These are phyloP conservation scores for Orbilia brochopaga DNA, from an alignment of 2,329 filamentous ascomycete species.

Conservation along the genomic window DNA sequence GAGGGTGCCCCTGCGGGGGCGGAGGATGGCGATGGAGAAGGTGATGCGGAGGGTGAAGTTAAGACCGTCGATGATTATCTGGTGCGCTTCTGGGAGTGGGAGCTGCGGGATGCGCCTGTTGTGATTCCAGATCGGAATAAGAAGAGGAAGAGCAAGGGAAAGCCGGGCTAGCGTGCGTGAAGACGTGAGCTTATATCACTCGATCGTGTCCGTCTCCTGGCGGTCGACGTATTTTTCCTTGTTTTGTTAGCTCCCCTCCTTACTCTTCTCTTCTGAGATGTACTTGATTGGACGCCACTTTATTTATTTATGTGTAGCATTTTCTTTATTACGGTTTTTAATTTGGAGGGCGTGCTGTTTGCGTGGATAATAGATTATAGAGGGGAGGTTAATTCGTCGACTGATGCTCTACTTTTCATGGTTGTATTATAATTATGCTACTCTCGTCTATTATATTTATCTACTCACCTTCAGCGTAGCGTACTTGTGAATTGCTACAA, in stretches of 20 bases:
- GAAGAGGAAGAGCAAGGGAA: slow-evolving; percentile 59
- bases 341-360: no score
- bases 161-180: slow-evolving; percentile 23
- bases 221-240: no score
- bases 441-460: neutral
- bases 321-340: no score
- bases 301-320: no score
- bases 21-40: slow-evolving; percentile 54
- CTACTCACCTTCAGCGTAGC: no score
- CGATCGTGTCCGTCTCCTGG: no score
- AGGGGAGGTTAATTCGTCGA: no score
- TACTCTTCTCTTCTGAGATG: no score
- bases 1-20: slow-evolving; percentile 52
- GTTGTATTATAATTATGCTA: neutral
- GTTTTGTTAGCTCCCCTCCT: no score
- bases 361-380: no score
- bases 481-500: neutral
- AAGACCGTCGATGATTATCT: slow-evolving; percentile 77
- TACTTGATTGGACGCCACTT: no score
- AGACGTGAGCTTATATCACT: neutral
- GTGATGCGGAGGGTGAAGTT: slow-evolving; percentile 56
- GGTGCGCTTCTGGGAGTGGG: slow-evolving; percentile 71
- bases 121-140: slow-evolving; percentile 61
- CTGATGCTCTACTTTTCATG: neutral
- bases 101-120: slow-evolving; percentile 62